These are phyloP conservation scores for Trametes cingulata DNA, from an alignment of 768 basidiomycete species.

Conservation along the genomic window DNA sequence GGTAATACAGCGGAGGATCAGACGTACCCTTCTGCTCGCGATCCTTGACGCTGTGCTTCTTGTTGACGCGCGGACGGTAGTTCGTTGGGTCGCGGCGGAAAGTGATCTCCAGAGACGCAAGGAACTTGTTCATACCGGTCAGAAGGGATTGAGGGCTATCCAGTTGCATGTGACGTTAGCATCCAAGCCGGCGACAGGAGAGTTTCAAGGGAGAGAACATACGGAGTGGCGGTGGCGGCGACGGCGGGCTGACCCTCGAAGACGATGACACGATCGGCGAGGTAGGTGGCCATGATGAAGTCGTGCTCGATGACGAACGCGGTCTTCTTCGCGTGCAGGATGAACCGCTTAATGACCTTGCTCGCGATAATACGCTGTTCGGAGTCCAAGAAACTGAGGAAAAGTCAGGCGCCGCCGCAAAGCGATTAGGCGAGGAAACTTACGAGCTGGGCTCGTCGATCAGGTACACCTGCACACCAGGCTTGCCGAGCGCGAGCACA, in stretches of 20 bases:
- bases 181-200: neutral
- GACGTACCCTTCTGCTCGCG: slow-evolving; percentile 79
- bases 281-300: slow-evolving; percentile 99
- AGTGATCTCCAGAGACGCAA: slow-evolving; percentile 93
- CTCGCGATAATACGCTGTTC: slow-evolving; percentile 99
- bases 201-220: slow-evolving; percentile 33
- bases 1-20: slow-evolving; percentile 4
- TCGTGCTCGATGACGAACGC: slow-evolving; percentile 99
- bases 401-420: neutral
- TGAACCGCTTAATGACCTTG: slow-evolving; percentile 98
- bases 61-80: slow-evolving; percentile 88
- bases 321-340: slow-evolving; percentile 95
- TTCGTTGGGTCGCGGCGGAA: slow-evolving; percentile 98
- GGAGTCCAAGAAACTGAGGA: slow-evolving; percentile 87
- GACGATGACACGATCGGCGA: slow-evolving; percentile 96
- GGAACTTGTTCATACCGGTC: slow-evolving; percentile 97
- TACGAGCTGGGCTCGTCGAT: slow-evolving; percentile 92
- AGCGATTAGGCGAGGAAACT: slow-evolving; percentile 23
- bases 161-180: neutral
- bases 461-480: slow-evolving; percentile 85
- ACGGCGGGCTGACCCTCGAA: slow-evolving; percentile 88
- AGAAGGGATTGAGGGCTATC: slow-evolving; percentile 90
- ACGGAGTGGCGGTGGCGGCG: slow-evolving; percentile 89
- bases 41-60: slow-evolving; percentile 82
- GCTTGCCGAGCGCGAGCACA: slow-evolving; percentile 86